Evolutionary conservation across 2,329 filamentous ascomycete species (phyloP), one percentile per base, ranked within the genome.

Genomic region (Aureobasidium sp.): DNA sequence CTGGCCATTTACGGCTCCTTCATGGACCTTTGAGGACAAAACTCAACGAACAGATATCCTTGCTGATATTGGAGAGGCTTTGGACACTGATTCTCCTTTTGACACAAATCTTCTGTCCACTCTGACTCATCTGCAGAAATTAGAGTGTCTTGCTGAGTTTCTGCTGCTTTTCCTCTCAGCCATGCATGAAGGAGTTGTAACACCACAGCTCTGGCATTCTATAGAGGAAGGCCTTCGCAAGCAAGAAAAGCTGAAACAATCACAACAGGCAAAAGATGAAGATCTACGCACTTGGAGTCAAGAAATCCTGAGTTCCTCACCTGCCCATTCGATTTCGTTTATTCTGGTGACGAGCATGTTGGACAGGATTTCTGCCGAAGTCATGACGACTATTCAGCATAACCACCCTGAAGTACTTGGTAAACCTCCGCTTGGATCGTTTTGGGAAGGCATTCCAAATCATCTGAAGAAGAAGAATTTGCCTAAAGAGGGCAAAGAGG

Each of bases 281-380:
- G 84, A 87, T 50, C 78, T 82, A 48, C 81, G 84, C 64, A 79
- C 80, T 42, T 79, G 78, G 71, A 76, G 94, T 1, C 83, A 96
- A 5, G 92, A 97, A 67, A 82, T 87, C 2, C 80, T 97, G 2
- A 83, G 87, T 0, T 78, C 82, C 1, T 82, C 84, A 0, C 89
- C 91, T 0, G 87, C 87, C 55, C 88, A 96, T 75, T 94, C 91
- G 70, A 92, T 96, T 61, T 88, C 89, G 0, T 96, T 97, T 70
- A 89, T 96, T 2, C 91, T 97, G 66, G 77, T 97, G 17, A 90
- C 88, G 0, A 86, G 89, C 9, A 92, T 91, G 75, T 80, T 97
- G 12, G 80, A 80, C 26, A 79, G 81, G 12, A 79, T 88, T 41
- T 75, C 80, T 32, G 77, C 78, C 37, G 84, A 87, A 68, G 73